Evolutionary conservation across 495 filamentous ascomycete genomes (phyloP).

Genomic region (Trichoderma virens): DNA sequence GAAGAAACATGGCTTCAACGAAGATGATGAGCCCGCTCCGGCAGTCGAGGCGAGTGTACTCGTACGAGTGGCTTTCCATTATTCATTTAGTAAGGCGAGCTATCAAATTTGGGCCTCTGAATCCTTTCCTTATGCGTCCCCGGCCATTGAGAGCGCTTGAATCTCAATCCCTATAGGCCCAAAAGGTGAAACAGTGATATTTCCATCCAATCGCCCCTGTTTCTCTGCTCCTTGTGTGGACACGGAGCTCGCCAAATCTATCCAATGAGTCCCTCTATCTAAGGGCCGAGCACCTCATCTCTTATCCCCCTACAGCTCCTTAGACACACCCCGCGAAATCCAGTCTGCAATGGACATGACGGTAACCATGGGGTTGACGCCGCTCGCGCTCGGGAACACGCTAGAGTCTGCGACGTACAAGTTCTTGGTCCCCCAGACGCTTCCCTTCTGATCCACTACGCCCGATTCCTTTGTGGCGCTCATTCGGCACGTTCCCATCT

Average conservation of each 20-base stretch:
- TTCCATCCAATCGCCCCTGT: background rate
- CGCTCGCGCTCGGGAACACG: conserved; percentile 81
- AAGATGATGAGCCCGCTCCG: background rate
- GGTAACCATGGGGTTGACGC: conserved; percentile 92
- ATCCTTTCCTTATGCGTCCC: conserved; percentile 2
- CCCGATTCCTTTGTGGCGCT: conserved; percentile 47
- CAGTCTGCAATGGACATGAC: conserved; percentile 74
- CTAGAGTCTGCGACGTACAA: conserved; percentile 81
- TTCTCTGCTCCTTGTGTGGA: background rate
- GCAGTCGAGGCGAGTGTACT: too few species aligned
- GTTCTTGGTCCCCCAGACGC: conserved; percentile 67
- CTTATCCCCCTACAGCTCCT: conserved; percentile 25
- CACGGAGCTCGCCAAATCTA: background rate
- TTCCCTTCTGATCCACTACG: conserved; percentile 68
- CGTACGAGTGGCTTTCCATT: background rate
- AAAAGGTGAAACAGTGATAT: background rate
- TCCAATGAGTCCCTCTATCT: background rate
- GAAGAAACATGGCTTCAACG: background rate
- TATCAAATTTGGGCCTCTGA: background rate
- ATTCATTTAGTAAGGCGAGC: background rate
- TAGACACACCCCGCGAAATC: conserved; percentile 46
- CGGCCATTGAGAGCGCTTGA: background rate
- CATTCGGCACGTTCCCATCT: conserved; percentile 92
- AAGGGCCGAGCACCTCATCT: background rate
- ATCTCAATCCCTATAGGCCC: background rate